Evolutionary conservation across 192 early-diverging fungal species (phyloP).

Genomic region (Spinellus fusiger): DNA sequence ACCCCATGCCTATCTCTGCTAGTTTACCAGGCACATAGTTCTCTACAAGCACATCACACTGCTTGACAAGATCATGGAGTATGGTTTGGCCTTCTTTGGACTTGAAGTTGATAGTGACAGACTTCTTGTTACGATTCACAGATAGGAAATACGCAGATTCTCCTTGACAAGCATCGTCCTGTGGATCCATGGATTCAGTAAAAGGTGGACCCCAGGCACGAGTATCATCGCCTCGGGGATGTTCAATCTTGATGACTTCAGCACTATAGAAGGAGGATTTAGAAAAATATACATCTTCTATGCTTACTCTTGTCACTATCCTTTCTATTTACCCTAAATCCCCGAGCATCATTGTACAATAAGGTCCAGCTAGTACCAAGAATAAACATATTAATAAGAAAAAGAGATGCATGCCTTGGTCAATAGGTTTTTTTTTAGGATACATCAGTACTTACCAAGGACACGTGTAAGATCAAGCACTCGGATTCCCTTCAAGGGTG

Average conservation of each 20-base stretch:
- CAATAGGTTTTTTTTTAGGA: no score
- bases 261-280: conserved; percentile 43
- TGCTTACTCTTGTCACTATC: not conserved
- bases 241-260: conserved; percentile 87
- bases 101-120: conserved; percentile 85
- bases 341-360: conserved; percentile 73
- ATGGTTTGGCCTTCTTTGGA: conserved; percentile 52
- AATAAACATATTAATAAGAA: not conserved
- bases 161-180: conserved; percentile 21
- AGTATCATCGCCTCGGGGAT: conserved; percentile 79
- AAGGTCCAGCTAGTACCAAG: conserved; percentile 56
- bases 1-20: conserved; percentile 67
- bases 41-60: conserved; percentile 83
- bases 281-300: not conserved
- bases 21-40: conserved; percentile 91
- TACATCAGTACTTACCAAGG: conserved; percentile 40
- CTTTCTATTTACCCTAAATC: conserved; percentile 56
- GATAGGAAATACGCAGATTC: conserved; percentile 90
- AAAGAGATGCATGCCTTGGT: not conserved
- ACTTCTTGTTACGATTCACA: conserved; percentile 90
- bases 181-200: conserved; percentile 30
- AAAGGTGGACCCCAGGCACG: conserved; percentile 78
- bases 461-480: conserved; percentile 71
- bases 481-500: conserved; percentile 57
- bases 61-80: conserved; percentile 56